Percentiles rank a stretch among this genome's conserved stretches.
Evolutionary conservation across 495 filamentous ascomycete species (phyloP).

Genomic region (Articulospora tetracladia): DNA sequence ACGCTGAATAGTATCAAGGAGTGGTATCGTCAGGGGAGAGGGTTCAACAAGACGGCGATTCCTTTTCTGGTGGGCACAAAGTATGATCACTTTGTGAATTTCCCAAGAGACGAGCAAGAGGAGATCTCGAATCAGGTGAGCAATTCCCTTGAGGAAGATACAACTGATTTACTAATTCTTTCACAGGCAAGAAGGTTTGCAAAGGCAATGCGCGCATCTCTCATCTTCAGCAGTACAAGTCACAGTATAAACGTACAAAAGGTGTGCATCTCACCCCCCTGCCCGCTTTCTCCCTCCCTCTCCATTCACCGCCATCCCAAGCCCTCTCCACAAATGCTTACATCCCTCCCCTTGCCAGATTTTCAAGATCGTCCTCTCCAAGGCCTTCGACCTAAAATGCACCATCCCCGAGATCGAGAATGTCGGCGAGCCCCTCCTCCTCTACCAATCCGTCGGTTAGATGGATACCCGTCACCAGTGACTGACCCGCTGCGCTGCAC

Average conservation of each 20-base stretch:
- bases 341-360: constrained; percentile 56
- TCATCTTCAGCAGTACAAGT: constrained; percentile 98
- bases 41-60: constrained; percentile 99
- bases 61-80: constrained; percentile 96
- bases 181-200: constrained; percentile 89
- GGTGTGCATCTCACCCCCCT: constrained; percentile 44
- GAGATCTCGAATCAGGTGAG: constrained; percentile 92
- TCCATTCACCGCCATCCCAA: not conserved
- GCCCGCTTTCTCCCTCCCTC: not conserved
- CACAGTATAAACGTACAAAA: constrained; percentile 99
- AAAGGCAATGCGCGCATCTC: constrained; percentile 93
- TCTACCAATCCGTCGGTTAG: constrained; percentile 72
- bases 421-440: constrained; percentile 89
- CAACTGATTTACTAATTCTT: not conserved
- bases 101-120: constrained; percentile 94
- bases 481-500: not conserved
- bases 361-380: constrained; percentile 98
- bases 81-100: constrained; percentile 98
- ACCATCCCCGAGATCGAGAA: constrained; percentile 99
- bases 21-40: constrained; percentile 96
- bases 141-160: not conserved
- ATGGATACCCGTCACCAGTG: not conserved
- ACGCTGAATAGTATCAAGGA: constrained; percentile 99
- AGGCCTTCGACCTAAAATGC: constrained; percentile 97
- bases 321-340: not conserved